A percentile compares a stretch with the other conserved stretches of the same genome.
Conservation (phyloP, 441 rosid genomes). For the Gossypium gossypioides region DNA sequence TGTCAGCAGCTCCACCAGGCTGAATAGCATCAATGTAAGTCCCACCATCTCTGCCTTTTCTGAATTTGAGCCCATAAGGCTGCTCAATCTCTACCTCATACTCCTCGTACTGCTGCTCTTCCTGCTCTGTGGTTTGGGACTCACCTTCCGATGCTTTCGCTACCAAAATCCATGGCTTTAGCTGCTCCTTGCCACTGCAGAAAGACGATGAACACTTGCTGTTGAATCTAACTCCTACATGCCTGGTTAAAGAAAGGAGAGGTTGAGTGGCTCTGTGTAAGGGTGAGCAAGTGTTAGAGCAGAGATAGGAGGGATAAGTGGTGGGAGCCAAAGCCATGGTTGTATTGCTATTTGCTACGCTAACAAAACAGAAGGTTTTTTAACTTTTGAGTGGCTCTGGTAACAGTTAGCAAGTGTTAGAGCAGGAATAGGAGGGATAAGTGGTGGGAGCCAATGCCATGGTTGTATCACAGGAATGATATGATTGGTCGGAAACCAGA, state of each 20-base stretch:
- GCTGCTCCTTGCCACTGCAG: slow-evolving; percentile 28
- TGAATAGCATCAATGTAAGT: slow-evolving; percentile 86
- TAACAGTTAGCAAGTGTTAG: slow-evolving; percentile 35
- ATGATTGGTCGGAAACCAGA: background rate
- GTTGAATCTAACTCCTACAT: slow-evolving; percentile 13
- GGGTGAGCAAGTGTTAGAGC: slow-evolving; percentile 37
- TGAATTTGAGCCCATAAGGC: slow-evolving; percentile 63
- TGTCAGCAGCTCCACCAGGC: slow-evolving; percentile 76
- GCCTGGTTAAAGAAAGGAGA: slow-evolving; percentile 23
- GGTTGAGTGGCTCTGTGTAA: slow-evolving; percentile 32
- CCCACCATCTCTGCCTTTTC: slow-evolving; percentile 82
- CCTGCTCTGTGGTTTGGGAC: slow-evolving; percentile 29
- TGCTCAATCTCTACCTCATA: slow-evolving; percentile 72
- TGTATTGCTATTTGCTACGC: background rate
- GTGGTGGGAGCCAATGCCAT: slow-evolving; percentile 29
- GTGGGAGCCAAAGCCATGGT: slow-evolving; percentile 59
- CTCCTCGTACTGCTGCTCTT: slow-evolving; percentile 39
- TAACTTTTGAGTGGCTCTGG: slow-evolving; percentile 17
- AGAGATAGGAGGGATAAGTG: slow-evolving; percentile 44
- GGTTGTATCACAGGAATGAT: background rate
- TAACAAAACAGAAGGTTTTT: background rate
- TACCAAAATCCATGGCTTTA: slow-evolving; percentile 26
- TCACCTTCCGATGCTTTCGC: slow-evolving; percentile 56
- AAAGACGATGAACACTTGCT: slow-evolving; percentile 21
- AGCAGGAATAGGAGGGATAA: slow-evolving; percentile 38